These are phyloP conservation scores for Phoma sp. DNA, from an alignment of 2,329 filamentous ascomycete species.

Conservation along the genomic window DNA sequence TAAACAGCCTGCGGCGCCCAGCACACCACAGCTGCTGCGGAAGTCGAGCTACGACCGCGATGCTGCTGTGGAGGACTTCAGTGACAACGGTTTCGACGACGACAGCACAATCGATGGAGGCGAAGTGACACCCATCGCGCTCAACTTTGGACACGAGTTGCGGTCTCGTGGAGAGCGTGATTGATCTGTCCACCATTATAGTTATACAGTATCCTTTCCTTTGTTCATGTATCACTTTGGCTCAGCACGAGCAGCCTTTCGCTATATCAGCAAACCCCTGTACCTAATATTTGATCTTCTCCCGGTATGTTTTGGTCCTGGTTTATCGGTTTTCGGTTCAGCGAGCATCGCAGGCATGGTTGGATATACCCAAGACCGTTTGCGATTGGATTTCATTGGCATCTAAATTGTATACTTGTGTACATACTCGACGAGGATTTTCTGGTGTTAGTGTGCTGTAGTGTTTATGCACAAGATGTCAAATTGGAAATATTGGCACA, in stretches of 20 bases:
- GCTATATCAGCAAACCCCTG: slow-evolving; percentile 8
- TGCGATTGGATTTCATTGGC: slow-evolving; percentile 19
- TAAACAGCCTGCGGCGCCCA: slow-evolving; percentile 34
- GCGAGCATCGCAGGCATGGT: slow-evolving; percentile 22
- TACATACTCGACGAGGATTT: slow-evolving; percentile 5
- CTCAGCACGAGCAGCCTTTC: slow-evolving; percentile 14
- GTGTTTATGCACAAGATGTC: not conserved
- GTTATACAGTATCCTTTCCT: slow-evolving; percentile 8
- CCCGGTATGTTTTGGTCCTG: slow-evolving; percentile 1
- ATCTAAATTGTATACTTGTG: slow-evolving; percentile 19
- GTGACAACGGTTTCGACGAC: slow-evolving; percentile 57
- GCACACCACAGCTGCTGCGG: slow-evolving; percentile 62
- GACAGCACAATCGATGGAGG: slow-evolving; percentile 54
- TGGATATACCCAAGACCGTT: slow-evolving; percentile 33
- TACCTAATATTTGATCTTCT: slow-evolving; percentile 25
- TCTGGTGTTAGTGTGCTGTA: not conserved
- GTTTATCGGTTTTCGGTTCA: slow-evolving; percentile 7
- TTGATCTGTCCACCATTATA: not conserved
- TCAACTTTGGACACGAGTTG: slow-evolving; percentile 43
- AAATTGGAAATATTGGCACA: too few relatives aligned
- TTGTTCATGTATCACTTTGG: slow-evolving; percentile 11
- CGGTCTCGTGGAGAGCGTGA: slow-evolving; percentile 12
- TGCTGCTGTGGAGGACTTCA: slow-evolving; percentile 59
- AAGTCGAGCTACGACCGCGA: slow-evolving; percentile 65
- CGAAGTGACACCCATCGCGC: slow-evolving; percentile 40